A percentile compares a stretch with the other conserved stretches of the same genome.
Evolutionary conservation across 192 early-diverging fungal species (phyloP).

Genomic region (Coemansia sp.): DNA sequence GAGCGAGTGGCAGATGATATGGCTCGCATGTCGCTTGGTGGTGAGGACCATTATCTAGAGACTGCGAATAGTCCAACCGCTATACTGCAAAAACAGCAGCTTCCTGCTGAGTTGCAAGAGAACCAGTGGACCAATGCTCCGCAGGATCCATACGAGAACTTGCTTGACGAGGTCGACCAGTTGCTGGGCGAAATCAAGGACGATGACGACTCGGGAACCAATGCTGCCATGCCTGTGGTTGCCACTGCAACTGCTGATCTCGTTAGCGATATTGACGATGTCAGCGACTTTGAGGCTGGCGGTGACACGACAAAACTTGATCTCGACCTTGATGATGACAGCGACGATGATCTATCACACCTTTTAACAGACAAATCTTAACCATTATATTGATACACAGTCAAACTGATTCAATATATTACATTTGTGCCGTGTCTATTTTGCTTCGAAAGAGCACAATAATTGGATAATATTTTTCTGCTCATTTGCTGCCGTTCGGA

Average conservation of each 20-base stretch:
- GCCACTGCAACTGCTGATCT: neutral
- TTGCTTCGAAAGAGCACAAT: too few relatives aligned
- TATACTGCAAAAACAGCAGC: slow-evolving; percentile 2
- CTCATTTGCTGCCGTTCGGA: too few relatives aligned
- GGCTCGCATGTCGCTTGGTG: slow-evolving; percentile 22
- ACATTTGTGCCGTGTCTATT: neutral
- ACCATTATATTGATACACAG: neutral
- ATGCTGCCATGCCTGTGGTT: neutral
- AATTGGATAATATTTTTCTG: too few relatives aligned
- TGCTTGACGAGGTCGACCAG: slow-evolving; percentile 55
- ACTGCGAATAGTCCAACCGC: neutral
- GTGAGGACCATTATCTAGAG: neutral
- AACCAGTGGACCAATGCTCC: slow-evolving; percentile 34
- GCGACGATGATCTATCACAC: slow-evolving; percentile 30
- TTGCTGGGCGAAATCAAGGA: slow-evolving; percentile 47
- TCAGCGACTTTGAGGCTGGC: slow-evolving; percentile 5
- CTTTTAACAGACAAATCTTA: slow-evolving; percentile 15
- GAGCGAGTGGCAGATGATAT: slow-evolving; percentile 15
- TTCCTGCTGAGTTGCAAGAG: neutral
- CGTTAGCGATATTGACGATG: slow-evolving; percentile 3
- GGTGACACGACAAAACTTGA: slow-evolving; percentile 23
- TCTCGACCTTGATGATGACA: slow-evolving; percentile 31
- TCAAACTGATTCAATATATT: neutral
- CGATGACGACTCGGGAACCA: slow-evolving; percentile 24
- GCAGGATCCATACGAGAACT: slow-evolving; percentile 47